phyloP scores from a whole-genome alignment of 805 yeast genomes.

The Suhomyces prunicola region DNA sequence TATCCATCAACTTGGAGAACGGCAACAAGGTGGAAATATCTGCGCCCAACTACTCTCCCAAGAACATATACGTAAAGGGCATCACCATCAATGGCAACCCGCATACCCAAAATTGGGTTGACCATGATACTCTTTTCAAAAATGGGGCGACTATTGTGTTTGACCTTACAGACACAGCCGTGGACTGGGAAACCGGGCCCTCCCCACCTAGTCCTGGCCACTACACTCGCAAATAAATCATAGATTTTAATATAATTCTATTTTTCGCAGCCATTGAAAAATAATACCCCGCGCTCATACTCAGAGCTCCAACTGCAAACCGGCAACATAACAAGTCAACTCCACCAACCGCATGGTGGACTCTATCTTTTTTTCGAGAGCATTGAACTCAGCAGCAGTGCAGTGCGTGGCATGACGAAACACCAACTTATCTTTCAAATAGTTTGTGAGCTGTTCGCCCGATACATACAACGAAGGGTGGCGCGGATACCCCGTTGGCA shows the following conservation, averaged over 20 bases:
- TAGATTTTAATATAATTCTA: neutral
- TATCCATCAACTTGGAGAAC: constrained; percentile 21
- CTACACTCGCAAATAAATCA: neutral
- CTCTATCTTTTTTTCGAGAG: constrained; percentile 12
- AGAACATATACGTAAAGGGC: constrained; percentile 24
- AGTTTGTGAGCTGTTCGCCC: constrained; percentile 11
- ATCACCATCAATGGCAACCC: constrained; percentile 27
- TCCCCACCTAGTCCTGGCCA: constrained; percentile 27
- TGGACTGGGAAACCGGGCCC: constrained; percentile 24
- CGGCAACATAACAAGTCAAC: constrained; percentile 13
- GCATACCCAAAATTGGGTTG: constrained; percentile 28
- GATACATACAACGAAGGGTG: constrained; percentile 6
- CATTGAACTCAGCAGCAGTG: neutral
- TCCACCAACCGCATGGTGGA: constrained; percentile 8
- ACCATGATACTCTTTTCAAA: constrained; percentile 26
- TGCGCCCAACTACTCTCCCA: constrained; percentile 19
- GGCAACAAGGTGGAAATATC: constrained; percentile 20
- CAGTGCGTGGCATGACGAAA: neutral
- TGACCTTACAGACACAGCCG: constrained; percentile 14
- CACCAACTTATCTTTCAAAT: constrained; percentile 13
- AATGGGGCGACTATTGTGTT: constrained; percentile 23
- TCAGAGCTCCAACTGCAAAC: constrained; percentile 10
- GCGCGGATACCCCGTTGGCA: neutral
- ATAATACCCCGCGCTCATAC: neutral
- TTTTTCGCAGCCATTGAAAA: neutral